Base-by-base conservation (phyloP, 2,329 filamentous ascomycete species). In the Beauveria caledonica region DNA sequence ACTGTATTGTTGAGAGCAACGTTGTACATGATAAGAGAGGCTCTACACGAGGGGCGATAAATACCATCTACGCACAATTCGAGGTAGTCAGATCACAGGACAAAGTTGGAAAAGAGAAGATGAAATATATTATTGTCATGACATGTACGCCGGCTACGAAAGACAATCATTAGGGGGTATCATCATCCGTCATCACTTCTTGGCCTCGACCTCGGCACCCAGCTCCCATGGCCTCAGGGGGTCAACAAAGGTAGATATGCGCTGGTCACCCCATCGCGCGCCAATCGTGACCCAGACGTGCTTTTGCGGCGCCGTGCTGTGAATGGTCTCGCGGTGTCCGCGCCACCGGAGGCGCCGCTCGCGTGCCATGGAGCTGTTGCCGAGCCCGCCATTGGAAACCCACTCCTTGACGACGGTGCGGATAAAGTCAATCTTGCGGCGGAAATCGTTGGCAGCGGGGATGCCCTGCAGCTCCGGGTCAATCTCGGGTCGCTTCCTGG, bases 371-470 rank as follows among this genome's bases (percentile, higher is more conserved):
- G 81, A 77, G 65, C 82, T 84, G 69, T 85, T 85, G 57, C 89
- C 89, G 36, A 92, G 73, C 2, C 89, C 89, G 3, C 84, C 86
- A 66, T 88, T 86, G 60, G 70, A 68, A 13, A 85, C 82, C 89
- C 89, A 93, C 70, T 90, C 87, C 64, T 80, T 81, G 11, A 91
- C 80, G 17, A 90, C 80, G 56, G 80, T 74, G 65, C 81, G 80
- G 67, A 92, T 84, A 69, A 92, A 92, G 62, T 85, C 81, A 61
- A 93, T 81, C 76, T 93, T 93, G 66, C 79, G 80, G 39, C 86
- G 83, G 69, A 93, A 84, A 64, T 86, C 83, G 70, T 93, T 93
- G 45, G 87, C 86, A 21, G 82, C 80, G 0, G 89, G 86, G 60
- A 90, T 84, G 60, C 80, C 78, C 70, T 86, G 83, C 15, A 86